These are phyloP conservation scores for Sporisorium sorghi DNA, from an alignment of 1,284 basidiomycete species.

Conservation along the genomic window DNA sequence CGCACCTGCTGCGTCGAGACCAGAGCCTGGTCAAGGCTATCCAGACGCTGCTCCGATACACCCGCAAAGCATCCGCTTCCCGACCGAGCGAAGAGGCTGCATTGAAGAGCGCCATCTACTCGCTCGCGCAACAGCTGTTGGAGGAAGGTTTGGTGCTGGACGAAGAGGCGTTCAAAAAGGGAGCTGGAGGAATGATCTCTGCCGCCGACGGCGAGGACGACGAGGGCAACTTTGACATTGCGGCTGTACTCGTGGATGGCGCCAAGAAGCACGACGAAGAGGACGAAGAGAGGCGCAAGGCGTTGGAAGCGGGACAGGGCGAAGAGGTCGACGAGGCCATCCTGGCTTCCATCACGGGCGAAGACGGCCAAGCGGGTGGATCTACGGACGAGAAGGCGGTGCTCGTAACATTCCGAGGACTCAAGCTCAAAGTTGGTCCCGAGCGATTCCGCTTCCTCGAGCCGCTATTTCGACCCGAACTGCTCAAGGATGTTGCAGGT, in stretches of 20 bases:
- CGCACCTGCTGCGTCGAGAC: constrained; percentile 62
- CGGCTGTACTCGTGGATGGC: constrained; percentile 71
- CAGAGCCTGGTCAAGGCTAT: constrained; percentile 57
- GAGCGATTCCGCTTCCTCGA: constrained; percentile 61
- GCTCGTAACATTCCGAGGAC: constrained; percentile 56
- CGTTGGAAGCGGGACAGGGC: constrained; percentile 75
- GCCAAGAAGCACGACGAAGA: constrained; percentile 47
- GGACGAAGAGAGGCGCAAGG: constrained; percentile 75
- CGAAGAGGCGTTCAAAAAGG: constrained; percentile 46
- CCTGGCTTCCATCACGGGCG: constrained; percentile 47
- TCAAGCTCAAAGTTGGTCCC: constrained; percentile 57
- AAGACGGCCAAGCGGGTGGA: constrained; percentile 48
- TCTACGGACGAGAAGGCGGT: constrained; percentile 49
- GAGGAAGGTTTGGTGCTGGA: constrained; percentile 54
- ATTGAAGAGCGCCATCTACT: constrained; percentile 31
- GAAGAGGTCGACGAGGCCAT: constrained; percentile 45
- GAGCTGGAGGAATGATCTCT: constrained; percentile 36
- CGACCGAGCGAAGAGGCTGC: constrained; percentile 30
- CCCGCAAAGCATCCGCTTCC: constrained; percentile 35
- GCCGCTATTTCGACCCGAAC: constrained; percentile 57
- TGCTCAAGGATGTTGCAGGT: constrained; percentile 53
- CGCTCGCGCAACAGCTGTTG: constrained; percentile 57
- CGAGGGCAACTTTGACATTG: constrained; percentile 79
- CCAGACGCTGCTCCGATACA: constrained; percentile 54
- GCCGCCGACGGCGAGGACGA: constrained; percentile 74